A percentile compares a stretch with the other conserved stretches of the same genome.
Evolutionary conservation across 106 monocot species (phyloP).

Genomic region (Xerophyta viscosa): DNA sequence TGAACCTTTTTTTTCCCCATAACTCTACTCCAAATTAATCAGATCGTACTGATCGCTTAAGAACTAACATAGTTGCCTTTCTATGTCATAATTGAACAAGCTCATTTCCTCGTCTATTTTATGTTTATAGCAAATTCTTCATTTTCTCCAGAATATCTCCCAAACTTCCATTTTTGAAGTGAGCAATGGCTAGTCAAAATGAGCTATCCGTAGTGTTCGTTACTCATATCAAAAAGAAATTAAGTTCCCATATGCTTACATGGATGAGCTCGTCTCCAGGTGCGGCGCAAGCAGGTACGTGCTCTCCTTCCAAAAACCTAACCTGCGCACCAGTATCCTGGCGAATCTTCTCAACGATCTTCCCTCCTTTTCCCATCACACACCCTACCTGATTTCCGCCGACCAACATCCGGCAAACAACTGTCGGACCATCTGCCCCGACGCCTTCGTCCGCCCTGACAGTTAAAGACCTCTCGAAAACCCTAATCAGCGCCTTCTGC

Average conservation of each 20-base stretch:
- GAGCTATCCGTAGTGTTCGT: no score
- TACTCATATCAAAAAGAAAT: not conserved
- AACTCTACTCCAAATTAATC: no score
- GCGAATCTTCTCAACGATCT: constrained; percentile 60
- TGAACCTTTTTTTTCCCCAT: no score
- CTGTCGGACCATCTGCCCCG: constrained; percentile 16
- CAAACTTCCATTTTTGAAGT: no score
- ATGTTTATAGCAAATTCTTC: no score
- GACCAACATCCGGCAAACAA: constrained; percentile 44
- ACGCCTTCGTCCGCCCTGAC: constrained; percentile 15
- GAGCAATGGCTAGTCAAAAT: no score
- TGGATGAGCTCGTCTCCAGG: constrained; percentile 59
- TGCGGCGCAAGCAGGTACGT: constrained; percentile 38
- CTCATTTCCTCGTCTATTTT: no score
- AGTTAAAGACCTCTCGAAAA: constrained; percentile 50
- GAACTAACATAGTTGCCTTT: no score
- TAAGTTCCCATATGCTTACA: constrained; percentile 17
- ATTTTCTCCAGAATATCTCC: no score
- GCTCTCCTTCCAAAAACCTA: constrained; percentile 44
- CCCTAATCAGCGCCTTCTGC: constrained; percentile 54
- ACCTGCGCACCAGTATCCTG: constrained; percentile 60
- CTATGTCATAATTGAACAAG: no score
- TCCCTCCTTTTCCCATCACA: constrained; percentile 65
- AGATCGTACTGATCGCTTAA: no score
- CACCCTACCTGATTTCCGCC: constrained; percentile 36